Evolutionary conservation across 306 rosid genomes (phyloP), one percentile per base, ranked within the genome.

Genomic region (Castanopsis chinensis): DNA sequence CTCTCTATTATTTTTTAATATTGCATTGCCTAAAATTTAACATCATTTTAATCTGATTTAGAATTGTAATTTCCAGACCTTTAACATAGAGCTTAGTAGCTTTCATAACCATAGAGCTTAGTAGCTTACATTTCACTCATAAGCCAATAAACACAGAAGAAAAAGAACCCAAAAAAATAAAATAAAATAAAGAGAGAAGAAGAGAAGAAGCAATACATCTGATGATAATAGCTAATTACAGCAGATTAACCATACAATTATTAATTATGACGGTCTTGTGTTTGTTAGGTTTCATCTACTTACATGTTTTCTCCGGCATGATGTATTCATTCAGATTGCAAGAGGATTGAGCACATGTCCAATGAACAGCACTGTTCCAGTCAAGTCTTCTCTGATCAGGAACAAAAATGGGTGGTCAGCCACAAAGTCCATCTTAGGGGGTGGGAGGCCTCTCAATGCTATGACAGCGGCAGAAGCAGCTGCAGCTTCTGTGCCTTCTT

Each of bases 401-500:
- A 86, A 92, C 67, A 94, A 83, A 84, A 91, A 94, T 12, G 99
- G 95, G 43, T 85, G 97, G 73, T 92, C 90, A 7, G 95, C 99
- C 21, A 92, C 95, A 54, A 94, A 92, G 84, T 94, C 91, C 23
- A 86, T 71, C 58, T 19, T 60, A 1, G 54, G 6, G 8, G 15
- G 0, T 9, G 0, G 12, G 21, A 79, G 0, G 33, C 77, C 0
- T 81, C 90, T 77, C 17, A 68, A 0, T 1, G 0, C 0, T 27
- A 93, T 32, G 2, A 78, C 77, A 37, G 76, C 87, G 11, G 82
- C 90, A 8, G 87, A 80, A 37, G 87, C 93, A 25, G 91, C 94
- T 3, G 93, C 98, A 30, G 99, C 98, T 85, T 91, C 92, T 23
- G 97, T 90, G 74, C 97, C 96, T 89, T 88, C 88, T 85, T 95